Conservation (phyloP, 768 basidiomycete genomes). For the Panus rudis region DNA sequence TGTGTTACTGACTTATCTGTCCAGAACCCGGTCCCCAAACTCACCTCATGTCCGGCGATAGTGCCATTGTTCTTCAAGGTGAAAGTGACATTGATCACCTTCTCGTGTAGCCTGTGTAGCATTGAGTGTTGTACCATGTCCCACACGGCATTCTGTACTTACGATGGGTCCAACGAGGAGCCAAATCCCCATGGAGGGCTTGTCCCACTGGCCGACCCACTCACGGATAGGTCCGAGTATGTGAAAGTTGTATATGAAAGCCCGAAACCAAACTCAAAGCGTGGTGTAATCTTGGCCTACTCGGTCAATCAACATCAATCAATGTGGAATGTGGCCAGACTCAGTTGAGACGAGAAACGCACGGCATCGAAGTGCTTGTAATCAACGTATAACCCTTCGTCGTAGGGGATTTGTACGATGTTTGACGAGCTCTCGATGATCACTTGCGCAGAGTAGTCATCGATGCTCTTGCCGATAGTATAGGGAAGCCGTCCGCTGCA, state of each 20-base stretch:
- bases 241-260: conserved; percentile 77
- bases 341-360: not conserved
- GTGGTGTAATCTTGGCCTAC: conserved; percentile 61
- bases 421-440: conserved; percentile 19
- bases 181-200: conserved; percentile 25
- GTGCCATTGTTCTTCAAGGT: conserved; percentile 30
- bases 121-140: conserved; percentile 8
- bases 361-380: conserved; percentile 35
- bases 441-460: conserved; percentile 45
- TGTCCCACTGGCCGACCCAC: conserved; percentile 27
- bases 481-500: conserved; percentile 55
- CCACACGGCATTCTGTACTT: conserved; percentile 20
- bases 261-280: conserved; percentile 86
- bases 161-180: conserved; percentile 15
- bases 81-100: conserved; percentile 26
- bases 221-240: conserved; percentile 54
- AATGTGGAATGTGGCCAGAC: not conserved
- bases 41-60: conserved; percentile 25
- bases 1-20: not conserved
- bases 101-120: conserved; percentile 21
- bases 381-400: conserved; percentile 37
- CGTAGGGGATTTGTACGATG: conserved; percentile 51
- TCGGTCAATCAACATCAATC: not conserved
- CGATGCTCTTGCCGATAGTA: conserved; percentile 55
- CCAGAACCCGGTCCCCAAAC: no score